phyloP scores from a whole-genome alignment of 768 basidiomycete species.

The Rhizopogon sp. region DNA sequence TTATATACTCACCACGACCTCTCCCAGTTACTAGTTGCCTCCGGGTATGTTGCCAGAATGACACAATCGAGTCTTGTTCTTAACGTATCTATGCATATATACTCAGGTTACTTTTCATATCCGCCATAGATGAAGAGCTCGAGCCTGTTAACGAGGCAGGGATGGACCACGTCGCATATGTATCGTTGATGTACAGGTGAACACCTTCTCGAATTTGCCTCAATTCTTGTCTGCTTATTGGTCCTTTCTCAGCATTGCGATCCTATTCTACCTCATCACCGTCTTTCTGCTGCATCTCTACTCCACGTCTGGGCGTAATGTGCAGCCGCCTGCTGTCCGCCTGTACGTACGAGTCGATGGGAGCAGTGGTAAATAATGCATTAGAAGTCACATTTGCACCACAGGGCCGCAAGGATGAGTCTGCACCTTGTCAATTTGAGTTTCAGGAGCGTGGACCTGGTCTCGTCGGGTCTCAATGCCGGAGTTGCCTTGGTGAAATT shows the following conservation, averaged over 20 bases:
- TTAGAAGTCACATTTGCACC: no score
- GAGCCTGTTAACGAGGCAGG: slow-evolving; percentile 58
- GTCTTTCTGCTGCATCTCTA: slow-evolving; percentile 69
- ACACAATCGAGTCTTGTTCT: not conserved
- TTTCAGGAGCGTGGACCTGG: no score
- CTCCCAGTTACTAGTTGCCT: slow-evolving; percentile 59
- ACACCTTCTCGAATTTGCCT: slow-evolving; percentile 8
- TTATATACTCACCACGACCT: not conserved
- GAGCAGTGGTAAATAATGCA: no score
- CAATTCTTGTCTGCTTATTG: slow-evolving; percentile 1
- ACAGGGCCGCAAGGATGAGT: no score
- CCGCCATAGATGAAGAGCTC: slow-evolving; percentile 90
- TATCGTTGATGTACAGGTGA: slow-evolving; percentile 78
- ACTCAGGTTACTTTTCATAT: slow-evolving; percentile 80
- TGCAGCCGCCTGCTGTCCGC: slow-evolving; percentile 3
- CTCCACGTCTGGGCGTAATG: slow-evolving; percentile 56
- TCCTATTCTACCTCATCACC: slow-evolving; percentile 72
- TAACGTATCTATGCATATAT: not conserved
- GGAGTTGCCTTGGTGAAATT: no score
- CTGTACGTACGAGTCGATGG: no score
- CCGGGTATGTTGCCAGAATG: slow-evolving; percentile 46
- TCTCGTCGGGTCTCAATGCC: no score
- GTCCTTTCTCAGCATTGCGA: slow-evolving; percentile 48
- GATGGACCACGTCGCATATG: slow-evolving; percentile 92
- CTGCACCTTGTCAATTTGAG: no score